These are phyloP conservation scores for Acacia concinna DNA, from an alignment of 331 rosid species.

Conservation along the genomic window DNA sequence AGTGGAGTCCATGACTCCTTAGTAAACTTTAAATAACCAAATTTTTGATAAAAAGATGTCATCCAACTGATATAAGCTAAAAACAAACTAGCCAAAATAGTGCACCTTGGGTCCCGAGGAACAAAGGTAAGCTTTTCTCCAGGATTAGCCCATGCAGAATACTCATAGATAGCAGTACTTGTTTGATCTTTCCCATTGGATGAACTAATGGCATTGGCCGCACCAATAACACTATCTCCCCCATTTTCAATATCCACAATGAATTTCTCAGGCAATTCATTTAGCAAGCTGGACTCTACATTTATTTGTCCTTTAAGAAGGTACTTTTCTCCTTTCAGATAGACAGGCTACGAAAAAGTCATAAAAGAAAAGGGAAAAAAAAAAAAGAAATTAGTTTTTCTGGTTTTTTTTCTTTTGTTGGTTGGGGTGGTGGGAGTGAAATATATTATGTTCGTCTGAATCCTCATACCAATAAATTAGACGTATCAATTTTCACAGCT, in stretches of 20 bases:
- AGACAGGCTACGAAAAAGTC: slow-evolving; percentile 57
- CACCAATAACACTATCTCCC: slow-evolving; percentile 46
- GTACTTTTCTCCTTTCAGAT: slow-evolving; percentile 83
- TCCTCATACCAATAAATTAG: slow-evolving; percentile 55
- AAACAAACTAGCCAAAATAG: slow-evolving; percentile 23
- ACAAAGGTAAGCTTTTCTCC: slow-evolving; percentile 73
- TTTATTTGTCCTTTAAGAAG: slow-evolving; percentile 78
- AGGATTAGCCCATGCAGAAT: slow-evolving; percentile 71
- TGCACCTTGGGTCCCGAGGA: slow-evolving; percentile 82
- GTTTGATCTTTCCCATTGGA: slow-evolving; percentile 50
- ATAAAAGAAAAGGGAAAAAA: slow-evolving; percentile 9
- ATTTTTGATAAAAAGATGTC: slow-evolving; percentile 5
- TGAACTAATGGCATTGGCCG: slow-evolving; percentile 48
- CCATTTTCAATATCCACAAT: slow-evolving; percentile 59
- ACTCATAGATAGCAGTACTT: slow-evolving; percentile 56
- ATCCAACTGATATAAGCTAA: slow-evolving; percentile 20
- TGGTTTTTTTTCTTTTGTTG: background rate
- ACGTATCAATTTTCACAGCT: slow-evolving; percentile 67
- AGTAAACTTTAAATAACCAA: slow-evolving; percentile 8
- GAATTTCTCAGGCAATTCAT: slow-evolving; percentile 64
- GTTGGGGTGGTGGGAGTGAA: background rate
- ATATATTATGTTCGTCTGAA: background rate
- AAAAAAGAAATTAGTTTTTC: background rate
- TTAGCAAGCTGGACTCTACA: slow-evolving; percentile 54
- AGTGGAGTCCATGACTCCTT: background rate